Conservation (phyloP, 148 eudicot species). For the Pharnaceum exiguum region DNA sequence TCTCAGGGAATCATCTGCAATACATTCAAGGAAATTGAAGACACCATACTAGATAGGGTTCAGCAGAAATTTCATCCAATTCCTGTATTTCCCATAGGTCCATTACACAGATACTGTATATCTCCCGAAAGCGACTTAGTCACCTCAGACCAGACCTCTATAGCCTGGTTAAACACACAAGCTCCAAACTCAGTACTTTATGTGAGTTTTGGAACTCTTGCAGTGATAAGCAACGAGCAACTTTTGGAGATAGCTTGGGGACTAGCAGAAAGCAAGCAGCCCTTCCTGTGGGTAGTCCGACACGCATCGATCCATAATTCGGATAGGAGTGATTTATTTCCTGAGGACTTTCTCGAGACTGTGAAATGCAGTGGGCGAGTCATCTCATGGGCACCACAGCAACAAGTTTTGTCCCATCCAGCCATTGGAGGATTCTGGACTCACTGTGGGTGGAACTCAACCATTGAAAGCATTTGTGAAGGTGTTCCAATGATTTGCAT, state of each 20-base stretch:
- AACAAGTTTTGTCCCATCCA: conserved; percentile 42
- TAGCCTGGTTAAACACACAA: conserved; percentile 39
- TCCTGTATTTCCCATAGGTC: conserved; percentile 36
- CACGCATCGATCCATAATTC: conserved; percentile 21
- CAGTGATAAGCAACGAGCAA: conserved; percentile 21
- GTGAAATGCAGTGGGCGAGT: conserved; percentile 28
- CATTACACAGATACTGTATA: conserved; percentile 36
- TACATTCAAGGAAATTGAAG: conserved; percentile 45
- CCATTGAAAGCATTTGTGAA: conserved; percentile 47
- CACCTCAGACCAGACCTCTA: conserved; percentile 26
- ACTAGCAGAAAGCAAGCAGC: conserved; percentile 40
- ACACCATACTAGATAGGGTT: conserved; percentile 17
- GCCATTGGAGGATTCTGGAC: conserved; percentile 58
- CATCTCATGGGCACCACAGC: conserved; percentile 51
- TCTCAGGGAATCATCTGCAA: conserved; percentile 41
- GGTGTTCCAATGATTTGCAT: conserved; percentile 61
- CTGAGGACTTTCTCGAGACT: conserved; percentile 28
- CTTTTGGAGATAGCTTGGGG: conserved; percentile 46
- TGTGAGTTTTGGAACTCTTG: conserved; percentile 56
- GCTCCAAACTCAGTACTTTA: conserved; percentile 41
- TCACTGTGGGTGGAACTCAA: conserved; percentile 66
- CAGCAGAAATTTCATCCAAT: conserved; percentile 15
- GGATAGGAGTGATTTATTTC: conserved; percentile 23
- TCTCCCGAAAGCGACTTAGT: conserved; percentile 18
- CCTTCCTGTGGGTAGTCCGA: conserved; percentile 53